A percentile compares a stretch with the other conserved stretches of the same genome.
These are phyloP conservation scores for Mortierella sp. DNA, from an alignment of 371 early-diverging fungal genomes.

Conservation along the genomic window DNA sequence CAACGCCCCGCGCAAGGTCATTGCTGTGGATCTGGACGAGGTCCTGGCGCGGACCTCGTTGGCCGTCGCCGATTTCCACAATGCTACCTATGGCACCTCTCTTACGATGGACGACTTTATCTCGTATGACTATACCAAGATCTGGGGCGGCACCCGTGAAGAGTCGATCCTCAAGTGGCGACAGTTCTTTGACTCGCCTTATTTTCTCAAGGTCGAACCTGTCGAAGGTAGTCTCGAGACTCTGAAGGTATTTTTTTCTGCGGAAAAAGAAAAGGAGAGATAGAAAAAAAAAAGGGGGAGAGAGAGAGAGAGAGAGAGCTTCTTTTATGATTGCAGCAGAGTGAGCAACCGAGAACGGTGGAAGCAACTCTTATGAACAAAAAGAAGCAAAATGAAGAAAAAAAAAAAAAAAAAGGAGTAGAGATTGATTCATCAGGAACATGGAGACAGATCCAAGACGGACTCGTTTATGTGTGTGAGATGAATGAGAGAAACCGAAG, in stretches of 20 bases:
- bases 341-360: too few relatives aligned
- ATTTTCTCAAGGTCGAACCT: constrained; percentile 60
- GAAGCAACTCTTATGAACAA: not conserved
- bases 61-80: constrained; percentile 59
- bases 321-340: not conserved
- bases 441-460: not conserved
- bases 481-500: not conserved
- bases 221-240: constrained; percentile 64
- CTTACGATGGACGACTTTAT: constrained; percentile 55
- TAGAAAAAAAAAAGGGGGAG: not conserved
- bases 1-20: constrained; percentile 53
- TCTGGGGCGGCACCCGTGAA: constrained; percentile 62
- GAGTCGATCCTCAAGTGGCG: constrained; percentile 59
- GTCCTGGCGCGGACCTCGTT: constrained; percentile 59
- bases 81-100: constrained; percentile 55
- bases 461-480: too few relatives aligned
- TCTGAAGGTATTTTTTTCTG: constrained; percentile 50
- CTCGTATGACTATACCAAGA: constrained; percentile 58
- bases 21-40: constrained; percentile 65
- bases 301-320: not conserved
- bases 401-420: not conserved
- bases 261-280: not conserved
- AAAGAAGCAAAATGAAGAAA: not conserved
- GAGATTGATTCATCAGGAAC: not conserved
- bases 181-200: constrained; percentile 59